Evolutionary conservation across 306 rosid species (phyloP).

Genomic region (Elaeagnus macrophylla): DNA sequence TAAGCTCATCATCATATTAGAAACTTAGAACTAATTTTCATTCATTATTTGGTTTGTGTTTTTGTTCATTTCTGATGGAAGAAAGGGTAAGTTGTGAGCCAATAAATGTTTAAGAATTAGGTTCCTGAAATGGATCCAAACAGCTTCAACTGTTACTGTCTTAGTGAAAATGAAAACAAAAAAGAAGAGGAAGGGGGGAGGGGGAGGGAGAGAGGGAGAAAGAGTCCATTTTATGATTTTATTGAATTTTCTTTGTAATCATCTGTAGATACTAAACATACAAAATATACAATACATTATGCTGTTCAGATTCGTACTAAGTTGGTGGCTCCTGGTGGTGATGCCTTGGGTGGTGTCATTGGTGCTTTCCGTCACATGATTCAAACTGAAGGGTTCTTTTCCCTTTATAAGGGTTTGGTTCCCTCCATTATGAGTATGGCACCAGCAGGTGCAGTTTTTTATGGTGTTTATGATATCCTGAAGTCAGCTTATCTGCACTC

Average conservation of each 20-base stretch:
- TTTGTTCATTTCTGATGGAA: too few relatives aligned
- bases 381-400: conserved; percentile 83
- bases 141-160: too few relatives aligned
- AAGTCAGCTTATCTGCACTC: conserved; percentile 80
- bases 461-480: conserved; percentile 82
- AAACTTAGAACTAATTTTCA: too few relatives aligned
- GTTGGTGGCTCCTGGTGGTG: conserved; percentile 96
- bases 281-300: background rate
- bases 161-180: too few relatives aligned
- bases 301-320: conserved; percentile 76
- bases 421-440: conserved; percentile 96
- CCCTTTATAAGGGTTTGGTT: conserved; percentile 85
- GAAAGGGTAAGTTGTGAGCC: too few relatives aligned
- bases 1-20: too few relatives aligned
- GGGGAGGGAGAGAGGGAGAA: background rate
- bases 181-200: too few relatives aligned
- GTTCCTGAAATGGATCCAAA: background rate
- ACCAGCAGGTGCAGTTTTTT: conserved; percentile 93
- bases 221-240: background rate
- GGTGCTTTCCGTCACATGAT: conserved; percentile 82
- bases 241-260: conserved; percentile 5
- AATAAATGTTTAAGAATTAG: background rate
- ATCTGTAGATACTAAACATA: conserved; percentile 11
- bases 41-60: too few relatives aligned
- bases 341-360: conserved; percentile 80